Percentiles rank a stretch among this genome's conserved stretches.
These are phyloP conservation scores for Rosa persica DNA, from an alignment of 306 rosid species.

Conservation along the genomic window DNA sequence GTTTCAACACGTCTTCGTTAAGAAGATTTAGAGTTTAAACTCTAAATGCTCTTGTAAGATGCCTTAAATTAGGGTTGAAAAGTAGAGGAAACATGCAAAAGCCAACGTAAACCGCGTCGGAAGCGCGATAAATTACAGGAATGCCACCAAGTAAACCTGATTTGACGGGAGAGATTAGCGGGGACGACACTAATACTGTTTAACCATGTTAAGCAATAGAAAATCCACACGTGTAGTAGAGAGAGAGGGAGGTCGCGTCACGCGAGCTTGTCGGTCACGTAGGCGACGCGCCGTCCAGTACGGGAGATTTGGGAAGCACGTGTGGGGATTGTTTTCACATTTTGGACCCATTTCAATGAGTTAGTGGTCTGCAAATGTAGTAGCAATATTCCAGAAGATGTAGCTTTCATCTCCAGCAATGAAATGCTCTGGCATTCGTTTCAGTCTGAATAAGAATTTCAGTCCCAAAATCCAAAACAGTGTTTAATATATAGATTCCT, in stretches of 20 bases:
- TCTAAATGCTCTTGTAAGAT: too few species aligned
- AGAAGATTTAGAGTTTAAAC: too few species aligned
- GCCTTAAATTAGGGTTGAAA: too few species aligned
- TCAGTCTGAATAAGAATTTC: neutral
- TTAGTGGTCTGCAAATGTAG: slow-evolving; percentile 8
- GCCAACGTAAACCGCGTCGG: neutral
- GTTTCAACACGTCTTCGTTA: too few species aligned
- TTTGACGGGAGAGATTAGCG: neutral
- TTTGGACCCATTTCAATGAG: neutral
- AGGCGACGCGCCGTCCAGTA: slow-evolving; percentile 2
- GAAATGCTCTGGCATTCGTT: slow-evolving; percentile 3
- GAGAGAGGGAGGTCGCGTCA: neutral
- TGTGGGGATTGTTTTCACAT: neutral
- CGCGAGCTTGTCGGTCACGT: neutral
- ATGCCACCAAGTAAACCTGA: neutral
- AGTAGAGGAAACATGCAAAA: too few species aligned
- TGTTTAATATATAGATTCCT: neutral
- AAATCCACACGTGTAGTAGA: neutral
- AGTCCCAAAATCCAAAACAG: neutral
- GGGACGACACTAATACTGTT: neutral
- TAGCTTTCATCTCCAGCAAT: slow-evolving; percentile 8
- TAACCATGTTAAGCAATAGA: neutral
- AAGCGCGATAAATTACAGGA: neutral
- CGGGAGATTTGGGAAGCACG: neutral
- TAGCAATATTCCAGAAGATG: neutral